These are phyloP conservation scores for Apophysomyces trapeziformis DNA, from an alignment of 371 early-diverging fungal genomes.

Conservation along the genomic window DNA sequence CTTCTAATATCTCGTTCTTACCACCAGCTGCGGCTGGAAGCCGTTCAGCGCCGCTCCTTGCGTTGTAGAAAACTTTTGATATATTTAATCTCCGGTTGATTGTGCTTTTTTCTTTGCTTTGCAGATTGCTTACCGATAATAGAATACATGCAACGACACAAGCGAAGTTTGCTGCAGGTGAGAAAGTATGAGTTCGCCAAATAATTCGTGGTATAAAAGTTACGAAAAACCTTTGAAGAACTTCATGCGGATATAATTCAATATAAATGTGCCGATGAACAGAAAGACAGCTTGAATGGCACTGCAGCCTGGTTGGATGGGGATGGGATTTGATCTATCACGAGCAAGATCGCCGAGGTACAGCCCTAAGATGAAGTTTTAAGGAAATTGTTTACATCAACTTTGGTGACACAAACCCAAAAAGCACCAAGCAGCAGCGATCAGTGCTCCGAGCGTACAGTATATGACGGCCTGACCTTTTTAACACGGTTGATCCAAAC, in stretches of 20 bases:
- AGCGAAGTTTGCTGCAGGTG: conserved; percentile 40
- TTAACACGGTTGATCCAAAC: neutral
- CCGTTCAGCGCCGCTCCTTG: conserved; percentile 18
- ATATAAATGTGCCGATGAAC: conserved; percentile 39
- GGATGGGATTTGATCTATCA: conserved; percentile 24
- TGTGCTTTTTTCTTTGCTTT: neutral
- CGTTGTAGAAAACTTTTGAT: conserved; percentile 42
- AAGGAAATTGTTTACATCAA: neutral
- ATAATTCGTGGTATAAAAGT: neutral
- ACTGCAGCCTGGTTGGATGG: conserved; percentile 39
- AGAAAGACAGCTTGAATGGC: conserved; percentile 44
- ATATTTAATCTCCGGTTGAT: conserved; percentile 1
- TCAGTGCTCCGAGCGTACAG: conserved; percentile 34
- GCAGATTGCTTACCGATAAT: conserved; percentile 26
- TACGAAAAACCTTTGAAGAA: conserved; percentile 29
- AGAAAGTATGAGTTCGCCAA: neutral
- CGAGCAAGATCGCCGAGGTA: conserved; percentile 40
- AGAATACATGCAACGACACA: conserved; percentile 43
- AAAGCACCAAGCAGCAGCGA: conserved; percentile 34
- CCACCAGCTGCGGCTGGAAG: conserved; percentile 7
- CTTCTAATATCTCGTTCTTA: neutral
- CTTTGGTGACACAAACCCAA: conserved; percentile 24
- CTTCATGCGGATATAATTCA: conserved; percentile 40
- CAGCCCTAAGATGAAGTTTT: conserved; percentile 22
- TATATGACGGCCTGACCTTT: conserved; percentile 30